phyloP scores from a whole-genome alignment of 768 basidiomycete genomes.

The Pleurotus platypus region DNA sequence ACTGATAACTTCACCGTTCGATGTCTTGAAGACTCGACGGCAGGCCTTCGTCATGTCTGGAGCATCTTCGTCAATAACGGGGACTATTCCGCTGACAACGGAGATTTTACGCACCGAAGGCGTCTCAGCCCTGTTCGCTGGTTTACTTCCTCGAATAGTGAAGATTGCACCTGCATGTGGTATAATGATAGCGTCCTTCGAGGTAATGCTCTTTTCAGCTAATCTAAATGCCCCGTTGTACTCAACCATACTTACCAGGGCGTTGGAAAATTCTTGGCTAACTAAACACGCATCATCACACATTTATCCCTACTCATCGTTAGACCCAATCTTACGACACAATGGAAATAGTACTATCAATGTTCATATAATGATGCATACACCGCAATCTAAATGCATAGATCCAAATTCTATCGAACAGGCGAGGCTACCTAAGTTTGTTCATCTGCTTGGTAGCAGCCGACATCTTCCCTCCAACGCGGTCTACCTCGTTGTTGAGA shows the following conservation, averaged over 20 bases:
- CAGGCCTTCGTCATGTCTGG: constrained; percentile 78
- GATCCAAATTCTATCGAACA: constrained; percentile 6
- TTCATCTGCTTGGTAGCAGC: constrained; percentile 80
- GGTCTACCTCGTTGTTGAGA: constrained; percentile 72
- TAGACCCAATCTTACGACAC: not conserved
- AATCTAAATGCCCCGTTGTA: constrained; percentile 7
- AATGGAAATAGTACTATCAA: constrained; percentile 2
- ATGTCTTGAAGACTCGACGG: constrained; percentile 92
- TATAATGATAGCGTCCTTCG: constrained; percentile 96
- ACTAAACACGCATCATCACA: constrained; percentile 20
- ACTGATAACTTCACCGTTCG: constrained; percentile 89
- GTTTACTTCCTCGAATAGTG: constrained; percentile 80
- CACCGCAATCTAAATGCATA: constrained; percentile 10
- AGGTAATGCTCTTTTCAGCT: constrained; percentile 41
- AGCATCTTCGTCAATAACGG: constrained; percentile 34
- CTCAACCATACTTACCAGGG: constrained; percentile 36
- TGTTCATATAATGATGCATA: constrained; percentile 11
- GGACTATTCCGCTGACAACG: constrained; percentile 61
- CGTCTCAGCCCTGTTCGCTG: constrained; percentile 72
- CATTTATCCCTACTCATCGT: constrained; percentile 13
- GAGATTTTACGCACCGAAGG: constrained; percentile 82
- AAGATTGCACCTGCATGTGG: constrained; percentile 99
- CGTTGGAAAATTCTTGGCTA: constrained; percentile 50
- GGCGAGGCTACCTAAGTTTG: constrained; percentile 50
- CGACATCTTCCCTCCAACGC: constrained; percentile 74